These are phyloP conservation scores for Populus pruinosa DNA, from an alignment of 345 rosid species.

Conservation along the genomic window DNA sequence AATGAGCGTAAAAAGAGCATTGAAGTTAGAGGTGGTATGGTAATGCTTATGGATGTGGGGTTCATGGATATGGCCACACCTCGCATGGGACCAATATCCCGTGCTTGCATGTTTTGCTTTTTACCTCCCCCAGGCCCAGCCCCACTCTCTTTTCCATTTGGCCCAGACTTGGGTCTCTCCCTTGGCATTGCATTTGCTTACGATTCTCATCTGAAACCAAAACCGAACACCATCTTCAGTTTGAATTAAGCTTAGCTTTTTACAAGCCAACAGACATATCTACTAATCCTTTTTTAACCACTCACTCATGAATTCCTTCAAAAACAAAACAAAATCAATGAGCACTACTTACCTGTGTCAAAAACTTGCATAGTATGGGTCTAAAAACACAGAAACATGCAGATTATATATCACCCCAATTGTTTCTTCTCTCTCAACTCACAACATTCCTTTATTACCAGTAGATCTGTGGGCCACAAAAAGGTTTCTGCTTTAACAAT, in stretches of 20 bases:
- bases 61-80: not conserved
- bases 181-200: not conserved
- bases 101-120: not conserved
- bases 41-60: not conserved
- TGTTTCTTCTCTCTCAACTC: not conserved
- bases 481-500: not conserved
- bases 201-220: not conserved
- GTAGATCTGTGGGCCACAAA: not conserved
- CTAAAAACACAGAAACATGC: too few relatives aligned
- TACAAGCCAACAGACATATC: not conserved
- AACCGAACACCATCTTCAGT: not conserved
- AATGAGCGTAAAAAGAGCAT: not conserved
- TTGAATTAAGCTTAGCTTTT: not conserved
- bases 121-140: not conserved
- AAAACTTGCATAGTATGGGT: too few relatives aligned
- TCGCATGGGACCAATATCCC: not conserved
- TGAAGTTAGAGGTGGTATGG: conserved; percentile 23
- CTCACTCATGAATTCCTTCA: too few relatives aligned
- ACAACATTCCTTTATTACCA: not conserved
- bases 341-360: too few relatives aligned
- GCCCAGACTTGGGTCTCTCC: not conserved
- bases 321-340: too few relatives aligned
- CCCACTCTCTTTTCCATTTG: not conserved
- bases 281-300: too few relatives aligned
- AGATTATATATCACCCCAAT: not conserved